Base-by-base conservation (phyloP, 2,329 filamentous ascomycete genomes). In the Davidsoniella eucalypti region DNA sequence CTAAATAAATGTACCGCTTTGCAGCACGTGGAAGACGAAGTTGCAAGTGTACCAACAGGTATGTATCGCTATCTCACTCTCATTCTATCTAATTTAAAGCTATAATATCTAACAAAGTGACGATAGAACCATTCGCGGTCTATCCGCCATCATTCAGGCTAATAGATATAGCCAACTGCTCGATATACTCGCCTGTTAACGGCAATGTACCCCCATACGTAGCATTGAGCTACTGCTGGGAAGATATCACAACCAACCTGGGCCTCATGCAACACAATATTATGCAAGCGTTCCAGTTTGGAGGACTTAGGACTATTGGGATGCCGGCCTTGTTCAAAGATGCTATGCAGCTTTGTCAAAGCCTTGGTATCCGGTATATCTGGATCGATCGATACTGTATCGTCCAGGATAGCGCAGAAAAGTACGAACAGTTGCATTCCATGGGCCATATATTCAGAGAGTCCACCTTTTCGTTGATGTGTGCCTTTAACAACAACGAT, bases 321-420 rank as follows among this genome's bases (percentile, higher is more conserved):
- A 33, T 33, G 29, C 29, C 29, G 12, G 29, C 29, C 4, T 16
- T 42, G 5, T 23, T 42, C 17, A 12, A 12, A 12, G 48, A 56
- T 21, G 48, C 55, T 12, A 54, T 56, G 17, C 41, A 40, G 6
- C 43, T 50, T 16, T 53, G 49, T 5, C 26, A 44, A 5, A 14
- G 49, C n/a, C 45, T 58, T 3, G 50, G 41, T 0, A 49, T 58
- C 7, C 42, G 23, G 2, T 57, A 55, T 25, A 43, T 58, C 1
- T 57, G 56, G 56, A 54, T 57, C 23, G 56, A 57, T 38, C 51
- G 48, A 5, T 47, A 55, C 2, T 58, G 55, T 29, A 57, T 58
- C 10, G 39, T 57, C 6, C 54, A 58, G 21, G 51, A 58, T 18
- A 42, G 50, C 21, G 21, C 23, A n/a, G 47, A 50, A 17, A 25